Conservation (phyloP, 2,329 filamentous ascomycete genomes). For the Talaromyces verruculosus region DNA sequence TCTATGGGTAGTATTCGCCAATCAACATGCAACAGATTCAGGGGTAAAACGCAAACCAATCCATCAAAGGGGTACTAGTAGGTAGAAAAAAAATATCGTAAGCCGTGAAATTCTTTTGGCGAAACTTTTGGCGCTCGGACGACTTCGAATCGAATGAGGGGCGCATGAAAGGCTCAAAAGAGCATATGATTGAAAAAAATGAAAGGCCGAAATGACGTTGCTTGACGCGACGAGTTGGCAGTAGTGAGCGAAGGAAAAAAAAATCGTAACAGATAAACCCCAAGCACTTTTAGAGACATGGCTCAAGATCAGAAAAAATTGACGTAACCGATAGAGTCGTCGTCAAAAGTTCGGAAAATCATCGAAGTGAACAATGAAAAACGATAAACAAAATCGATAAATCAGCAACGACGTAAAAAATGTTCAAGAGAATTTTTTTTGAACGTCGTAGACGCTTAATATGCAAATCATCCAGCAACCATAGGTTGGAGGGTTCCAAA, state of each 20-base stretch:
- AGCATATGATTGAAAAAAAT: conserved; percentile 4
- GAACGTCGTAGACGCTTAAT: conserved; percentile 13
- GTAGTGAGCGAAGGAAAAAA: conserved; percentile 24
- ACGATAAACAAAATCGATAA: conserved; percentile 37
- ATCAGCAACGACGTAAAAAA: conserved; percentile 30
- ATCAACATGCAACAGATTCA: conserved; percentile 34
- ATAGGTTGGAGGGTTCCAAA: conserved; percentile 50
- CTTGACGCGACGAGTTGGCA: background rate
- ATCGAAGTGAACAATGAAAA: conserved; percentile 24
- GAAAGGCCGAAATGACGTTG: conserved; percentile 8
- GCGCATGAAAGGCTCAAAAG: conserved; percentile 7
- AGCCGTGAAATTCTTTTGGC: conserved; percentile 23
- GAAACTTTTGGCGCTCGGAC: conserved; percentile 22
- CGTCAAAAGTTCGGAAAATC: conserved; percentile 4
- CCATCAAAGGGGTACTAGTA: conserved; percentile 23
- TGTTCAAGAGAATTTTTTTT: conserved; percentile 13
- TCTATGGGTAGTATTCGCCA: conserved; percentile 41
- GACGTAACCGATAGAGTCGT: conserved; percentile 6
- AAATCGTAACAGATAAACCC: conserved; percentile 20
- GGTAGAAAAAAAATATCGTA: conserved; percentile 25
- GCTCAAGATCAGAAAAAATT: conserved; percentile 6
- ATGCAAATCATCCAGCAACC: conserved; percentile 38
- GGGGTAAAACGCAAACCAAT: conserved; percentile 26
- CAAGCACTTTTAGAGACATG: conserved; percentile 18
- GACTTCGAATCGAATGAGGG: conserved; percentile 19